These are phyloP conservation scores for Mycena alexandri DNA, from an alignment of 768 basidiomycete genomes.

Conservation along the genomic window DNA sequence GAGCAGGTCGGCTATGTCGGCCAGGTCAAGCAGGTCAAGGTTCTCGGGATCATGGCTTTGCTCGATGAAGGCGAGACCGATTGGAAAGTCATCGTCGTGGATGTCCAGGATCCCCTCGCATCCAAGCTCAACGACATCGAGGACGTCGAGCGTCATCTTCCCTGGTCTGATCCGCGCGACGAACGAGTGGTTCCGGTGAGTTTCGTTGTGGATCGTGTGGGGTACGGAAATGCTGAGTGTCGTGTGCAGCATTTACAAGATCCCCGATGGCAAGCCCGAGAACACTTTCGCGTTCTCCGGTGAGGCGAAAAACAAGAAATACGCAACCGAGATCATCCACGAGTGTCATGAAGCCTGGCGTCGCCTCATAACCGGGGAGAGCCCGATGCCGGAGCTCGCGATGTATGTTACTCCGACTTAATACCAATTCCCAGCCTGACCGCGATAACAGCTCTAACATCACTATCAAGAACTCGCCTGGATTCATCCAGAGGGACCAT, in stretches of 20 bases:
- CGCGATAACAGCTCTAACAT: conserved; percentile 76
- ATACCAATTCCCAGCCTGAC: conserved; percentile 14
- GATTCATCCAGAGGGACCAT: conserved; percentile 73
- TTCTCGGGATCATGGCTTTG: conserved; percentile 99
- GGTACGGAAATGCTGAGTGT: conserved; percentile 21
- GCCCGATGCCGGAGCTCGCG: conserved; percentile 82
- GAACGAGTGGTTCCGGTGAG: conserved; percentile 95
- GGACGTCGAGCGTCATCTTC: conserved; percentile 98
- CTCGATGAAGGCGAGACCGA: conserved; percentile 99
- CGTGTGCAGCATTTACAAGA: conserved; percentile 87
- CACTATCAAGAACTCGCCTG: conserved; percentile 80
- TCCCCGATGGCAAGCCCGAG: conserved; percentile 95
- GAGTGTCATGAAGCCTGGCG: conserved; percentile 99
- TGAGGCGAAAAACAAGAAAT: conserved; percentile 99
- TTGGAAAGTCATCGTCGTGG: conserved; percentile 99
- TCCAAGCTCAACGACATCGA: conserved; percentile 98
- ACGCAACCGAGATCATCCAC: conserved; percentile 98
- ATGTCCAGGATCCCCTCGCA: conserved; percentile 95
- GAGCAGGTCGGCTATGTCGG: conserved; percentile 98
- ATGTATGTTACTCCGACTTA: conserved; percentile 70
- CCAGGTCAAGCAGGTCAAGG: conserved; percentile 99
- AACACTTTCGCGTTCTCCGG: conserved; percentile 99
- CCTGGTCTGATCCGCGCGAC: conserved; percentile 96
- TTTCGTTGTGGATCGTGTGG: conserved; percentile 5
- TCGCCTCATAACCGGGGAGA: conserved; percentile 87